Evolutionary conservation across 1,284 basidiomycete species (phyloP), one percentile per base, ranked within the genome.

Genomic region (Ganoderma sinense): DNA sequence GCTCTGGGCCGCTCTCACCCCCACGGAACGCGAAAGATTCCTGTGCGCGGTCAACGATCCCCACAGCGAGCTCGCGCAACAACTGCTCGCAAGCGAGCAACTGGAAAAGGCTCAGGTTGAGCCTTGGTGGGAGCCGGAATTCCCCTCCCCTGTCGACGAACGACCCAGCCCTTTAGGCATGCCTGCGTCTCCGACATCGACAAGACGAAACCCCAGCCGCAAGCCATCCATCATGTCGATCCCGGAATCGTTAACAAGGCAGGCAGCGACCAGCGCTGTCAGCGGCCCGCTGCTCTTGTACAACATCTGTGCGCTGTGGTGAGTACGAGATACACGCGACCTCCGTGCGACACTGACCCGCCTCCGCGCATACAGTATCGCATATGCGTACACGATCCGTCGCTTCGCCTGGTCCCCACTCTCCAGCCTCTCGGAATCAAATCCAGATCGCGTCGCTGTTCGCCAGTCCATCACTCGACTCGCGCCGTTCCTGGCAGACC

Each of bases 281-380:
- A 72, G 55, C 2, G 82, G 84, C 1, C 83, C 85, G 23, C 81
- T 86, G 2, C 80, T 94, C 20, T 74, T 90, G 10, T 93, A 91
- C 74, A 94, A 94, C 69, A 80, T 91, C 40, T 86, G 84, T 55
- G 87, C 88, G 2, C 78, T 93, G n/a, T 84, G 87, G 93, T 94
- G 77, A 67, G 91, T 83, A 4, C 13, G 56, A 64, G 7, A 41
- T 13, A 39, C 11, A 40, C 23, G 23, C 23, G 23, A 26, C 48
- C 11, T 13, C 11, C 16, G 5, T 6, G 45, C 11, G 48, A 39
- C n/a, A 26, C 36, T 66, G 45, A 62, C 20, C 64, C 64, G 20
- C 31, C 56, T 26, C 65, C 40, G 4, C 23, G 5, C 48, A 55
- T 31, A 62, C 66, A 94, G 92, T 67, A 82, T 93, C 62, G 86